Conservation (phyloP, 1,284 basidiomycete species). For the Cryptococcus hybrid region DNA sequence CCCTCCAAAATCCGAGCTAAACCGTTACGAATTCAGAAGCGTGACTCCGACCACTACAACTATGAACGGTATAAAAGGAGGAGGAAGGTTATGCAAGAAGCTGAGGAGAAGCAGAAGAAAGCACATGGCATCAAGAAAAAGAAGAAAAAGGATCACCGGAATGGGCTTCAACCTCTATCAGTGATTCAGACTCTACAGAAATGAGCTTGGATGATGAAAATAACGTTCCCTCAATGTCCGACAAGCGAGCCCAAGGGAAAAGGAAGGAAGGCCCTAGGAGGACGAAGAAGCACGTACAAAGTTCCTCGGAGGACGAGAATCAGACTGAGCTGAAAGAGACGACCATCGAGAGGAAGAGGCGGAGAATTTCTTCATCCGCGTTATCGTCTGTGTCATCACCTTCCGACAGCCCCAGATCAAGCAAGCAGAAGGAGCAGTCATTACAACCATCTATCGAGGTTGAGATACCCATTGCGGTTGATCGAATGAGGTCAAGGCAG, state of each 20-base stretch:
- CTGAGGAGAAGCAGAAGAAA: not conserved
- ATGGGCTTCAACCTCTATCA: slow-evolving; percentile 8
- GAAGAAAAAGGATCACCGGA: slow-evolving; percentile 30
- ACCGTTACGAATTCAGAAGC: not conserved
- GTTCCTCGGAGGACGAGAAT: not conserved
- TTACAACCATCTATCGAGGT: not conserved
- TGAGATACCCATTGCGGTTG: not conserved
- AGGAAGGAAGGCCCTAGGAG: slow-evolving; percentile 10
- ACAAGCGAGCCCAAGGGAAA: not conserved
- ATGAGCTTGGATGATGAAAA: not conserved
- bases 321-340: not conserved
- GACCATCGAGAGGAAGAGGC: not conserved
- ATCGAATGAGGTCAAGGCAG: too few relatives aligned
- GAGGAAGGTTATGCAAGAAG: not conserved
- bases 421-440: not conserved
- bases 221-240: not conserved
- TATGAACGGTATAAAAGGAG: not conserved
- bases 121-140: not conserved
- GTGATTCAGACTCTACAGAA: not conserved
- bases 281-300: not conserved
- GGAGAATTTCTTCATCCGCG: not conserved
- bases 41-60: not conserved
- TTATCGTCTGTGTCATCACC: too few relatives aligned
- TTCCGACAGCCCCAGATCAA: not conserved
- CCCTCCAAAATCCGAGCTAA: not conserved